Base-by-base conservation (phyloP, 768 basidiomycete genomes). In the Hysterangium stoloniferum region DNA sequence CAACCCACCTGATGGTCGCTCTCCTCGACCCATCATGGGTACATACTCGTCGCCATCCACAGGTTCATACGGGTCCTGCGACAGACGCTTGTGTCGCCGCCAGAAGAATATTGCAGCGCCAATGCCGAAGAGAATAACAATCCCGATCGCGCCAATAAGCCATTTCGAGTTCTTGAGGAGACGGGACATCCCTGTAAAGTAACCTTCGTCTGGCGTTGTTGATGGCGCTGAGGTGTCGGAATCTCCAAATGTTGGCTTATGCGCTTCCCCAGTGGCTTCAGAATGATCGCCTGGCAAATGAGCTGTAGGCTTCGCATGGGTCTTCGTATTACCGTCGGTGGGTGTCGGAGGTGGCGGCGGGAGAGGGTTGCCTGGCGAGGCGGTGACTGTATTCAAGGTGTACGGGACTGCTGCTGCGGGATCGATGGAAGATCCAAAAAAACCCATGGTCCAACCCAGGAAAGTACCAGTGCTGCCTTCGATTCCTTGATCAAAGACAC, bases 391-490 rank as follows among this genome's bases (percentile, higher is more conserved):
- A 6, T 56, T 50, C 35, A 63, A 49, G n/a, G 37, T 33, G 60
- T 79, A 95, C 38, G 73, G 72, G 55, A 71, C 73, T 15, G 82
- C 79, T 56, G 78, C 74, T 3, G 75, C 62, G 1, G 89, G 69
- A 64, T 98, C 90, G 44, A 87, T 75, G 22, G 81, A 72, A 28
- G 86, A 82, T 17, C 96, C 96, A 90, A 91, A 99, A 34, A 99
- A 76, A 52, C 84, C 79, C 70, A 97, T 82, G 48, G 82, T 83
- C 95, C 94, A 99, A 15, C 88, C 87, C 32, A 91, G 72, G 72
- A 99, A 92, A 28, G 61, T 61, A 24, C 80, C 80, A 9, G 76
- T 80, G 54, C 76, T 71, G 1, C 64, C 62, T 32, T 66, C 60
- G 9, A 72, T 66, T n/a, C 77, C 81, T 58, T 85, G 82, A 61